Conservation (phyloP, 306 rosid species). For the Rosa chinensis region DNA sequence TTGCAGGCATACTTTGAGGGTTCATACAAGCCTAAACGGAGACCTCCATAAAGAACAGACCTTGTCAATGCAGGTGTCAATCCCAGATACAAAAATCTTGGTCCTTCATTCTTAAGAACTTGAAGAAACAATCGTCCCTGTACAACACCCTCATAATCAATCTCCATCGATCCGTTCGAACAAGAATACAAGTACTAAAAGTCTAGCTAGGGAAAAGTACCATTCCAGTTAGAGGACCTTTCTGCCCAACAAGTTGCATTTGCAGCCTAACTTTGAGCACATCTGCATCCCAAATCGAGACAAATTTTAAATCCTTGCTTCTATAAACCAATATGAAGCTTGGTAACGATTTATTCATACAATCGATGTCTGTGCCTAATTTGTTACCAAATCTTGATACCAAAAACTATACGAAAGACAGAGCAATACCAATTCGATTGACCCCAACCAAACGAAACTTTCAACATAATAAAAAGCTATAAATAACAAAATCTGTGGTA, state of each 20-base stretch:
- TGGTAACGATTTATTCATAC: not conserved
- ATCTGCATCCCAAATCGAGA: constrained; percentile 63
- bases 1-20: constrained; percentile 85
- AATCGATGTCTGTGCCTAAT: not conserved
- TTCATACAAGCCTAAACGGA: constrained; percentile 94
- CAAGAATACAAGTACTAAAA: constrained; percentile 19
- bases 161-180: constrained; percentile 27
- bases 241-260: constrained; percentile 97
- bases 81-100: constrained; percentile 82
- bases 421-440: too few relatives aligned
- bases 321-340: not conserved
- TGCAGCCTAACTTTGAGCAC: constrained; percentile 95
- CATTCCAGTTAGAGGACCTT: constrained; percentile 89
- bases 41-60: constrained; percentile 92
- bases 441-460: not conserved
- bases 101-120: constrained; percentile 73
- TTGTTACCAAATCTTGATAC: not conserved
- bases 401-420: not conserved
- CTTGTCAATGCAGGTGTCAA: constrained; percentile 85
- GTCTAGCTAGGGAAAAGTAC: constrained; percentile 45
- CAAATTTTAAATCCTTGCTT: constrained; percentile 6
- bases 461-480: not conserved
- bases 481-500: not conserved
- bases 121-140: constrained; percentile 68
- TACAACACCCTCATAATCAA: constrained; percentile 22